A percentile compares a stretch with the other conserved stretches of the same genome.
Evolutionary conservation across 2,329 filamentous ascomycete genomes (phyloP).

Genomic region (Graphium sp.): DNA sequence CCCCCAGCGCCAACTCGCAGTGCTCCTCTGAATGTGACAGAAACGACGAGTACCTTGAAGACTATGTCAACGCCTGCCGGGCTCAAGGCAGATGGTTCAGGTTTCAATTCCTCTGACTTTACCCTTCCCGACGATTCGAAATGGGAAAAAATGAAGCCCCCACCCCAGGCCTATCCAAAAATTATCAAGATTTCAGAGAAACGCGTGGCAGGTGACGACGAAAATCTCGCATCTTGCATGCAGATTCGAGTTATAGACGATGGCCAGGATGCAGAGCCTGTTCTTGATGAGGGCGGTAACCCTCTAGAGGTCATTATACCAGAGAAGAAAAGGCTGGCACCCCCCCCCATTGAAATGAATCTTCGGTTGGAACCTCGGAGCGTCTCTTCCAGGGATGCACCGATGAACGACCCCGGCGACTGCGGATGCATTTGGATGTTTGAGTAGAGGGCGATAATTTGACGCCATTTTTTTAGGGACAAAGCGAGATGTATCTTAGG

Average conservation of each 20-base stretch:
- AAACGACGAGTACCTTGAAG: no score
- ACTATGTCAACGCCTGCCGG: no score
- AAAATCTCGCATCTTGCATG: conserved; percentile 23
- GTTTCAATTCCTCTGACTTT: not conserved
- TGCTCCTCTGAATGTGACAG: not conserved
- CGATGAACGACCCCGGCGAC: conserved; percentile 3
- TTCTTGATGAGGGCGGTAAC: conserved; percentile 19
- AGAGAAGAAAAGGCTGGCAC: conserved; percentile 13
- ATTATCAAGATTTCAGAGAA: conserved; percentile 39
- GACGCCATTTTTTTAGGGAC: conserved; percentile 1
- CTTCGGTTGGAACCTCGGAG: conserved; percentile 8
- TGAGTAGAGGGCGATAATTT: conserved; percentile 2
- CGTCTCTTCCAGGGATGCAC: conserved; percentile 2
- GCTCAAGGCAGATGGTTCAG: no score
- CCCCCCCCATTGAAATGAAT: not conserved
- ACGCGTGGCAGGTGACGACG: conserved; percentile 17
- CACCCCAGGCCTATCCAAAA: conserved; percentile 25
- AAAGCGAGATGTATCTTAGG: not conserved
- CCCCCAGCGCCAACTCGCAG: conserved; percentile 5
- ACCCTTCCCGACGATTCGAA: not conserved
- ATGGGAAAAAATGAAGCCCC: conserved; percentile 1
- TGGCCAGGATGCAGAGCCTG: conserved; percentile 17
- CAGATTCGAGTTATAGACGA: conserved; percentile 26
- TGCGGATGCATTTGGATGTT: conserved; percentile 5
- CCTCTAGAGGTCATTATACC: conserved; percentile 23